Evolutionary conservation across 306 rosid genomes (phyloP).

Genomic region (Vachellia collinsii): DNA sequence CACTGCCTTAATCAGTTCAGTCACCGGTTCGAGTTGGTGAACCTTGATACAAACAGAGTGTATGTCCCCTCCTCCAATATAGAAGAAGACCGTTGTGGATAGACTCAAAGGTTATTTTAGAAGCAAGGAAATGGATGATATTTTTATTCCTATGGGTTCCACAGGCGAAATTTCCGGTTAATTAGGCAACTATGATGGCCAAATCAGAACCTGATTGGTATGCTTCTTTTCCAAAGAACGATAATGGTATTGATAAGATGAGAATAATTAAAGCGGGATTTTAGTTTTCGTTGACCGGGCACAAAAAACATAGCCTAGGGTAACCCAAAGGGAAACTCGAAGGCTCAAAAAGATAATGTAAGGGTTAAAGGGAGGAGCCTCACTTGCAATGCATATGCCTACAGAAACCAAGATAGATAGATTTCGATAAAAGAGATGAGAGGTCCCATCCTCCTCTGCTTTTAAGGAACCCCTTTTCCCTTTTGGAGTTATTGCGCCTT

Average conservation of each 20-base stretch:
- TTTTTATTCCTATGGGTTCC: neutral
- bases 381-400: conserved; percentile 26
- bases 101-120: neutral
- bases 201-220: conserved; percentile 36
- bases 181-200: conserved; percentile 37
- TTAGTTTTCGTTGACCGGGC: neutral
- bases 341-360: neutral
- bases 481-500: conserved; percentile 34
- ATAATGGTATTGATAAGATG: conserved; percentile 10
- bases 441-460: conserved; percentile 27
- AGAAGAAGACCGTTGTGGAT: no score
- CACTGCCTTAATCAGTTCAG: no score
- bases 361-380: conserved; percentile 2
- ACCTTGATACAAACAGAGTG: no score
- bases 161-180: conserved; percentile 24
- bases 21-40: no score
- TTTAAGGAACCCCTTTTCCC: conserved; percentile 31
- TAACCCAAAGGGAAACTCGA: neutral
- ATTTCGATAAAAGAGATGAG: neutral
- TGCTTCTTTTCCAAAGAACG: conserved; percentile 20
- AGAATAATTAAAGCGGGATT: conserved; percentile 19
- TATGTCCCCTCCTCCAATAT: no score
- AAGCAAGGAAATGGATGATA: neutral
- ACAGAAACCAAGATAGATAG: conserved; percentile 27
- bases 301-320: neutral